Evolutionary conservation across 169 alveolate genomes (phyloP).

Genomic region (Eimeria nieschulzi): DNA sequence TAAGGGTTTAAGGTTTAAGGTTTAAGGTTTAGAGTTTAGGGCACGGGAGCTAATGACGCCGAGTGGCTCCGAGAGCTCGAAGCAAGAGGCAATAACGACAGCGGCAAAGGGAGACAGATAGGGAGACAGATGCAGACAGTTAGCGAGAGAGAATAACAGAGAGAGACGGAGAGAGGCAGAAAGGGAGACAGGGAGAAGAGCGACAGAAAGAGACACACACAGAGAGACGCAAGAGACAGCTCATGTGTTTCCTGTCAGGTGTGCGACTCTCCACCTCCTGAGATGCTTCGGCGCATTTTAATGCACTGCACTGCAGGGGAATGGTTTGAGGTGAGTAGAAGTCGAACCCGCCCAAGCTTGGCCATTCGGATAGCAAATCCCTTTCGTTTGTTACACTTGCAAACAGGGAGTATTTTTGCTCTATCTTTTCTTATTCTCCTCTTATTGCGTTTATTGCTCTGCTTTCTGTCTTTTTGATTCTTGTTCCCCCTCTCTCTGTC

Average conservation of each 20-base stretch:
- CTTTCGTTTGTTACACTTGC: background rate
- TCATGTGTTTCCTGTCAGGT: slow-evolving; percentile 11
- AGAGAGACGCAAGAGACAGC: too few species aligned
- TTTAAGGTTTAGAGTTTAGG: background rate
- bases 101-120: background rate
- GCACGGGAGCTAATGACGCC: background rate
- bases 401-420: background rate
- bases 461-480: too few species aligned
- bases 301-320: slow-evolving; percentile 54
- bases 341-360: background rate
- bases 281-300: slow-evolving; percentile 58
- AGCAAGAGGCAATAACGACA: background rate
- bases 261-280: slow-evolving; percentile 75
- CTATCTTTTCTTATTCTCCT: background rate
- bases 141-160: background rate
- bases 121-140: background rate
- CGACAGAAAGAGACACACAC: background rate
- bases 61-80: background rate
- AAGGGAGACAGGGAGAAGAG: too few species aligned
- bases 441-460: background rate
- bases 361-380: too few species aligned
- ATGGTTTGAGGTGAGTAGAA: slow-evolving; percentile 42
- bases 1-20: slow-evolving; percentile 57
- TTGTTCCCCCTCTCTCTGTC: too few species aligned
- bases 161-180: too few species aligned